Evolutionary conservation across 495 filamentous ascomycete species (phyloP).

Genomic region (Hypoxylon lenormandii): DNA sequence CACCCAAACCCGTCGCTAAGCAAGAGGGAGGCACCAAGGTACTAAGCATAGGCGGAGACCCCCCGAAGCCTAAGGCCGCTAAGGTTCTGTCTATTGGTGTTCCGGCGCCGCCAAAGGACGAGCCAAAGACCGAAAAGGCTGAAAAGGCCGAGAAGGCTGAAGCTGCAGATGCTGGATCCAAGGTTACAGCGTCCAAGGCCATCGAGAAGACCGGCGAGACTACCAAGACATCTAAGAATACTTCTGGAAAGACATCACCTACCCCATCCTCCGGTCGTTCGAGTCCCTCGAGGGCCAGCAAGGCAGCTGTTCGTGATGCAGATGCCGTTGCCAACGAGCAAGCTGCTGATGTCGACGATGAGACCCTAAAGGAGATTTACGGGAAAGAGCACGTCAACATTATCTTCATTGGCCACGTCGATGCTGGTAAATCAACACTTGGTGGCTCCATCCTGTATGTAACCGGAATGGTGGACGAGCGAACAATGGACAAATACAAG

Average conservation of each 20-base stretch:
- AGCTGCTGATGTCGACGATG: slow-evolving; percentile 87
- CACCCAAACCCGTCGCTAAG: slow-evolving; percentile 58
- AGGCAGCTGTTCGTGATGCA: slow-evolving; percentile 71
- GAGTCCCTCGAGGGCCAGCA: slow-evolving; percentile 70
- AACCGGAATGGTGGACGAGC: slow-evolving; percentile 98
- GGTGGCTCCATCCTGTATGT: slow-evolving; percentile 90
- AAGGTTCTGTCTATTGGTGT: slow-evolving; percentile 78
- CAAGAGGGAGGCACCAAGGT: slow-evolving; percentile 65
- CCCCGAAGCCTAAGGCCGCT: slow-evolving; percentile 67
- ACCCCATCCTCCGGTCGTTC: slow-evolving; percentile 81
- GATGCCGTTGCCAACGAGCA: slow-evolving; percentile 90
- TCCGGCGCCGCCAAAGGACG: slow-evolving; percentile 67
- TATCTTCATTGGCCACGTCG: slow-evolving; percentile 98
- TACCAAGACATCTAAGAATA: slow-evolving; percentile 72
- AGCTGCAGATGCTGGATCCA: slow-evolving; percentile 69
- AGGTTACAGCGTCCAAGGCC: slow-evolving; percentile 72
- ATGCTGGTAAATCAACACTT: slow-evolving; percentile 95
- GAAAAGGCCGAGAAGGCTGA: slow-evolving; percentile 60
- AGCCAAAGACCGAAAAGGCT: slow-evolving; percentile 69
- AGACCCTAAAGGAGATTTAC: slow-evolving; percentile 92
- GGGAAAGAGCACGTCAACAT: slow-evolving; percentile 99
- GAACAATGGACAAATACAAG: slow-evolving; percentile 98
- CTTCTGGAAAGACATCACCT: slow-evolving; percentile 79
- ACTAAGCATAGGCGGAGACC: slow-evolving; percentile 64
- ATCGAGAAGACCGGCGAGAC: slow-evolving; percentile 83